Base-by-base conservation (phyloP, 2,329 filamentous ascomycete species). In the Pleurostoma richardsiae region DNA sequence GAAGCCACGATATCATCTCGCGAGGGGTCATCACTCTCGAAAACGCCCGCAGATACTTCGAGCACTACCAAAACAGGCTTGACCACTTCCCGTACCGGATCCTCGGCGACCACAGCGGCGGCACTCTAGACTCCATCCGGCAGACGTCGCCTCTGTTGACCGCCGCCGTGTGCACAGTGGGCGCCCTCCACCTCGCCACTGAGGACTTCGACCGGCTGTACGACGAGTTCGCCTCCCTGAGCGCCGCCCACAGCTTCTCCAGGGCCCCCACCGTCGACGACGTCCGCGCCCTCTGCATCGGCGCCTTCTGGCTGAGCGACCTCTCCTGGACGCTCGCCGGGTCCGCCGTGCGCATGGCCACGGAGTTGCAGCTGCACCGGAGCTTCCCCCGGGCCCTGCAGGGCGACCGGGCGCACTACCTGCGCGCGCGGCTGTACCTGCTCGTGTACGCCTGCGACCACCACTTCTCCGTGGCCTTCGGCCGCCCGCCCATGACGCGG, bases 251-350 rank as follows among this genome's bases (percentile, higher is more conserved):
- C 45, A 79, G 80, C 59, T 76, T 83, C 52, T 76, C 77, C 11
- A 70, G 77, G 26, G 74, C 78, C 30, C 75, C 82, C 46, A 76
- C 72, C 29, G 61, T 79, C 19, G 79, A 83, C 48, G 76, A 78
- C 49, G 72, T 85, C 26, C 73, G 80, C 3, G 81, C 73, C 1
- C 70, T 85, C 6, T 82, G 77, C 50, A 76, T 84, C 19, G 80
- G 76, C 1, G 77, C 80, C 1, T 85, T 84, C 54, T 84, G 80
- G 80, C 64, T 84, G 3, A 77, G 77, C 3, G 79, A 84, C 4
- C 64, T 81, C 3, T 79, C 75, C 7, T 81, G 80, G 77, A 83
- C 80, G 49, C 65, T 84, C 1, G 79, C 76, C 0, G 79, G 80
- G 1, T 74, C 78, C 52, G 77, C 76, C 1, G 74, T 79, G 3